phyloP scores from a whole-genome alignment of 2,329 filamentous ascomycete genomes.

The Sclerotinia minor region DNA sequence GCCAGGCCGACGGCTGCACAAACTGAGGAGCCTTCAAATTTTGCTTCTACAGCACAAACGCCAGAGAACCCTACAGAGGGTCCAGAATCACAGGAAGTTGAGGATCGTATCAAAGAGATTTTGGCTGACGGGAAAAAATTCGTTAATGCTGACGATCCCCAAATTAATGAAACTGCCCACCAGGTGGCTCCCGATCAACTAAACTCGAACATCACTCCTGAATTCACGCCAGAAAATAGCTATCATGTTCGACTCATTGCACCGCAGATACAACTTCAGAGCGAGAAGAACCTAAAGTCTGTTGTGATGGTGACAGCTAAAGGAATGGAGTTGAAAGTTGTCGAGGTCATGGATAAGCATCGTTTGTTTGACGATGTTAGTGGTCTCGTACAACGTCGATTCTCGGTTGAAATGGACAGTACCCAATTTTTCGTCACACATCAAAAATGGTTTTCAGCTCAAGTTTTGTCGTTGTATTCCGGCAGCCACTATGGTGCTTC shows the following conservation, averaged over 20 bases:
- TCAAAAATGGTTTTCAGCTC: conserved; percentile 82
- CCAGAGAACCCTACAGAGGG: conserved; percentile 29
- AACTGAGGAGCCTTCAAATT: conserved; percentile 34
- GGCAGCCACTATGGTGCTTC: conserved; percentile 89
- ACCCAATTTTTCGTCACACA: conserved; percentile 98
- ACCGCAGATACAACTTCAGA: conserved; percentile 96
- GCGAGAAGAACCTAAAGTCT: conserved; percentile 95
- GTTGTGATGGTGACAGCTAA: conserved; percentile 97
- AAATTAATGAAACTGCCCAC: conserved; percentile 42
- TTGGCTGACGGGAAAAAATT: conserved; percentile 81
- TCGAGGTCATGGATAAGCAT: conserved; percentile 97
- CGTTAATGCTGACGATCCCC: conserved; percentile 65
- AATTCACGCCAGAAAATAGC: conserved; percentile 87
- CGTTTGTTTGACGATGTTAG: conserved; percentile 90
- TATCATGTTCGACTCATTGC: conserved; percentile 95
- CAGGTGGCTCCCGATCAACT: conserved; percentile 58
- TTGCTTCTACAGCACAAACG: conserved; percentile 32
- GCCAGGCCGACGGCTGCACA: conserved; percentile 40
- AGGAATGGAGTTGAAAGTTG: conserved; percentile 95
- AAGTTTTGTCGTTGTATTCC: conserved; percentile 88
- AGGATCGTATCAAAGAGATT: conserved; percentile 83
- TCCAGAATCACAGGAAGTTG: conserved; percentile 60
- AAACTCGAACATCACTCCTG: conserved; percentile 75
- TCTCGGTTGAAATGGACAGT: conserved; percentile 94
- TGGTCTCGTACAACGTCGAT: conserved; percentile 90